Conservation (phyloP, 2,329 filamentous ascomycete species). For the Clarireedia homoeocarpa region DNA sequence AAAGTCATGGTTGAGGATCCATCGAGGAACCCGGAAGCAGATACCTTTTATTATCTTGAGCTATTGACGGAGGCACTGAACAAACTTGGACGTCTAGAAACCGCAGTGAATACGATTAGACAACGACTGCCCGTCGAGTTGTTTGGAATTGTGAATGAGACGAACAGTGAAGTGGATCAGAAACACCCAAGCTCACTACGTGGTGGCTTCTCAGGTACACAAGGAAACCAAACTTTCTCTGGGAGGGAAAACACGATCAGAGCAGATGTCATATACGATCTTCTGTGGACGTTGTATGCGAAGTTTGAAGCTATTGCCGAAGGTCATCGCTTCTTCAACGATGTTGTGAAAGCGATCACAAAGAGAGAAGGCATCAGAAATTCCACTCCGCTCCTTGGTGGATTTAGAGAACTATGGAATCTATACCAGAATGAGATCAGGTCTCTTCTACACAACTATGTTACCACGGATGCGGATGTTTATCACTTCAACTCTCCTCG, state of each 20-base stretch:
- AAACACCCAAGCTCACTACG: constrained; percentile 78
- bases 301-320: constrained; percentile 98
- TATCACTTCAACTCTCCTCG: constrained; percentile 58
- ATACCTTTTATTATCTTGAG: constrained; percentile 90
- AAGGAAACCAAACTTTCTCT: constrained; percentile 55
- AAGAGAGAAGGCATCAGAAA: constrained; percentile 65
- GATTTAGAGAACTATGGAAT: constrained; percentile 97
- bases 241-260: constrained; percentile 67
- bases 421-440: constrained; percentile 96
- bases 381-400: constrained; percentile 63
- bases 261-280: constrained; percentile 80
- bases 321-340: constrained; percentile 87
- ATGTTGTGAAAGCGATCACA: constrained; percentile 80
- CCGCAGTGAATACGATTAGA: constrained; percentile 83
- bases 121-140: constrained; percentile 89
- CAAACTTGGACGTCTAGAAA: constrained; percentile 77
- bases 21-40: constrained; percentile 85
- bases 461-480: constrained; percentile 80
- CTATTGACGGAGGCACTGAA: constrained; percentile 84
- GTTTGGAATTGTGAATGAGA: constrained; percentile 89
- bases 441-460: constrained; percentile 88
- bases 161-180: constrained; percentile 87
- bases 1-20: constrained; percentile 71
- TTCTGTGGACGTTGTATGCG: constrained; percentile 86
- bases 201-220: constrained; percentile 40